Evolutionary conservation across 352 stramenopile species (phyloP).

Genomic region (Globisporangium spiculum): DNA sequence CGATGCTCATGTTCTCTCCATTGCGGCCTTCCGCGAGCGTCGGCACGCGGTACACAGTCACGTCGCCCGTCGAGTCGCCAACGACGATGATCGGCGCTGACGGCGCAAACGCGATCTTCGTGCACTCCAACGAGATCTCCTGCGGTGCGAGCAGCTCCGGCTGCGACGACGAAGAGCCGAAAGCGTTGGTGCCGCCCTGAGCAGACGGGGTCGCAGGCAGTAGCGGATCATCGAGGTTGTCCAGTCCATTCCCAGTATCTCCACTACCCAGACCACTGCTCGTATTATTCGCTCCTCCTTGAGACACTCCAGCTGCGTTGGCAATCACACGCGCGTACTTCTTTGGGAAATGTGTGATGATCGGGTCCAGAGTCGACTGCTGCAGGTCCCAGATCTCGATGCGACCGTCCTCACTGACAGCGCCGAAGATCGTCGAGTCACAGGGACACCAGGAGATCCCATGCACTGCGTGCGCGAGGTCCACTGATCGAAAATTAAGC

Average conservation of each 20-base stretch:
- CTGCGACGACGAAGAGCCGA: slow-evolving; percentile 12
- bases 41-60: slow-evolving; percentile 71
- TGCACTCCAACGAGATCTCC: slow-evolving; percentile 62
- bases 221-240: slow-evolving; percentile 10
- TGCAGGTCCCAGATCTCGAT: slow-evolving; percentile 91
- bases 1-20: slow-evolving; percentile 21
- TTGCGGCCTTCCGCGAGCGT: slow-evolving; percentile 26
- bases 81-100: slow-evolving; percentile 72
- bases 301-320: not conserved
- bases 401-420: slow-evolving; percentile 85
- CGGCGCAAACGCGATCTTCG: slow-evolving; percentile 64
- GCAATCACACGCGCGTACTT: slow-evolving; percentile 30
- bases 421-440: slow-evolving; percentile 80
- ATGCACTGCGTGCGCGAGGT: slow-evolving; percentile 77
- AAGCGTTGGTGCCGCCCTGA: not conserved
- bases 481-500: slow-evolving; percentile 74
- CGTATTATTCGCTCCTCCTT: slow-evolving; percentile 6
- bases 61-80: slow-evolving; percentile 69
- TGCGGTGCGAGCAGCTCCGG: slow-evolving; percentile 18
- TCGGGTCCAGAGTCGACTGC: slow-evolving; percentile 80
- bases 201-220: not conserved
- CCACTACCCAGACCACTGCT: slow-evolving; percentile 18
- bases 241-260: not conserved
- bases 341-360: slow-evolving; percentile 73
- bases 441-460: slow-evolving; percentile 86